phyloP scores from a whole-genome alignment of 192 early-diverging fungal genomes.

The Backusella westeae region DNA sequence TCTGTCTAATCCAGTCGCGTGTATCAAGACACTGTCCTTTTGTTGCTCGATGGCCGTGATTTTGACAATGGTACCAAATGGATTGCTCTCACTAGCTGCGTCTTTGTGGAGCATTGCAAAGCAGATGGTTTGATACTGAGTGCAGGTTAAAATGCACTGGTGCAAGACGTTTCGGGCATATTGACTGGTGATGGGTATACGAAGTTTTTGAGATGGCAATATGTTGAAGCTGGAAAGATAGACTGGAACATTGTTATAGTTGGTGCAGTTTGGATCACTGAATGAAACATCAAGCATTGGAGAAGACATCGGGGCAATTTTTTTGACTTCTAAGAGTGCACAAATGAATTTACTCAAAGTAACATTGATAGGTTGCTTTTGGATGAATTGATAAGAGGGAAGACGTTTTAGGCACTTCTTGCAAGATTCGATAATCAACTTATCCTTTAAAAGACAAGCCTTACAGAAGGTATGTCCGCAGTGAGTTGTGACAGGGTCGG shows the following conservation, averaged over 20 bases:
- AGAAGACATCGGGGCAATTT: background rate
- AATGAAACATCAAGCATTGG: constrained; percentile 1
- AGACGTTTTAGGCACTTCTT: background rate
- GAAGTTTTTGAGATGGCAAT: constrained; percentile 9
- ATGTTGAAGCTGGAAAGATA: background rate
- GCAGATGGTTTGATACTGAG: background rate
- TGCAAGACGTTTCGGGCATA: background rate
- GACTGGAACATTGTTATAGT: background rate
- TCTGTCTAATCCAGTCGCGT: constrained; percentile 7
- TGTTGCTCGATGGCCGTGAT: constrained; percentile 5
- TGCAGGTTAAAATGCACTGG: background rate
- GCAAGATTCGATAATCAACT: constrained; percentile 1
- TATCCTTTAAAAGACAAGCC: constrained; percentile 7
- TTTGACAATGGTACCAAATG: constrained; percentile 17
- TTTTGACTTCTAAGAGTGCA: background rate
- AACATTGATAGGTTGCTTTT: background rate
- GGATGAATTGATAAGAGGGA: constrained; percentile 3
- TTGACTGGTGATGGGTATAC: constrained; percentile 2
- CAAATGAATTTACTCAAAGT: background rate
- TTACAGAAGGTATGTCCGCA: constrained; percentile 24
- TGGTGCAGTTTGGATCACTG: background rate
- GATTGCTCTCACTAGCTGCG: background rate
- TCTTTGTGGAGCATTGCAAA: constrained; percentile 8
- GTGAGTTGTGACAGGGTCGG: constrained; percentile 10
- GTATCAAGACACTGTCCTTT: background rate